Base-by-base conservation (phyloP, 2,329 filamentous ascomycete genomes). In the Aulographum hederae region DNA sequence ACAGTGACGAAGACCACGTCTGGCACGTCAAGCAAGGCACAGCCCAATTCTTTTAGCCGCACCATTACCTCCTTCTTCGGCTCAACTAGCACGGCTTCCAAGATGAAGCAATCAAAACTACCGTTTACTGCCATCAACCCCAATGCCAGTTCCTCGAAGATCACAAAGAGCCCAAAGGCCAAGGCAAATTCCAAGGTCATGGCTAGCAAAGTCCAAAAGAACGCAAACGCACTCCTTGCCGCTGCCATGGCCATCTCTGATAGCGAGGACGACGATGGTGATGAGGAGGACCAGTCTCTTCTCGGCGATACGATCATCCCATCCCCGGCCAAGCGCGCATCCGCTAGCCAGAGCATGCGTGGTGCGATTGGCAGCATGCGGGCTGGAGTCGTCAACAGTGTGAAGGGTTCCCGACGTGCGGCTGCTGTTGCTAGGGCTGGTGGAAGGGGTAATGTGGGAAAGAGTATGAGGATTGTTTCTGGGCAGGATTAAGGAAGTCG, bases 31-130 rank as follows among this genome's bases (percentile, higher is more conserved):
- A n/a, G n/a, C n/a, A n/a, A n/a, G n/a, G n/a, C n/a, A n/a, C n/a
- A n/a, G n/a, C n/a, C n/a, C n/a, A n/a, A n/a, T n/a, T n/a, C n/a
- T n/a, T n/a, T n/a, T n/a, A n/a, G n/a, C n/a, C n/a, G n/a, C n/a
- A n/a, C n/a, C n/a, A n/a, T n/a, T n/a, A n/a, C n/a, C n/a, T n/a
- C n/a, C n/a, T n/a, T n/a, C n/a, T n/a, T n/a, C n/a, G 42, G 46
- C n/a, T 31, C 42, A 15, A 21, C 50, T 14, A 36, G 51, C 21
- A 38, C 45, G 6, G 48, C 49, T 16, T 43, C 47, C 4, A 53
- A 52, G 39, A 48, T 50, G 37, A 52, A 52, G 32, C 31, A 51
- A 18, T 43, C 46, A 31, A 42, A 50, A 25, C 34, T 49, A 34
- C 27, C 8, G 28, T 14, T 17, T 28, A 26, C 18, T 28, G 20